Conservation (phyloP, 108 stramenopile genomes). For the Cyclotella sp. region DNA sequence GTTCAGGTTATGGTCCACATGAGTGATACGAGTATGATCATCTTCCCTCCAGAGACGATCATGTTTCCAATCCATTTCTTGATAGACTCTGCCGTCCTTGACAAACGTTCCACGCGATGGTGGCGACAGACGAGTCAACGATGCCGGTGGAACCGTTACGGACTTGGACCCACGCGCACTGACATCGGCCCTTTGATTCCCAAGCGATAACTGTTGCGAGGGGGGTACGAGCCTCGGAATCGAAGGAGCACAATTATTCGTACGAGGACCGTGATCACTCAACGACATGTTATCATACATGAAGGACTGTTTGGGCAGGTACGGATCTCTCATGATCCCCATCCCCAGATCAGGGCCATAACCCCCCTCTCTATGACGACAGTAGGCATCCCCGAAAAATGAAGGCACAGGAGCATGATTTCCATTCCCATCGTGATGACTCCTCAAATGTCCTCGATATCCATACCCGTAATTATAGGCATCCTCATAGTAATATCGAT, state of each 20-base stretch:
- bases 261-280: slow-evolving; percentile 6
- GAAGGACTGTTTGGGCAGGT: too few relatives aligned
- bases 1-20: not conserved
- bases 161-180: not conserved
- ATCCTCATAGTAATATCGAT: not conserved
- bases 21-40: slow-evolving; percentile 18
- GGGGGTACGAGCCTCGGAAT: not conserved
- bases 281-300: not conserved
- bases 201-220: not conserved
- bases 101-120: not conserved
- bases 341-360: too few relatives aligned
- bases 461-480: slow-evolving; percentile 2
- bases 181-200: not conserved
- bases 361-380: too few relatives aligned
- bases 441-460: not conserved
- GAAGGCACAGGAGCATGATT: too few relatives aligned
- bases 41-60: slow-evolving; percentile 39
- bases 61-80: slow-evolving; percentile 30
- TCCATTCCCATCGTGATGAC: too few relatives aligned
- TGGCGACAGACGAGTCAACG: not conserved
- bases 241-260: not conserved
- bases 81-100: slow-evolving; percentile 9
- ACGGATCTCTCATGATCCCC: too few relatives aligned
- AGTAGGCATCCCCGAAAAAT: too few relatives aligned
- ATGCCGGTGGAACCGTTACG: not conserved